Evolutionary conservation across 2,329 filamentous ascomycete genomes (phyloP).

Genomic region (Hypomyces perniciosus): DNA sequence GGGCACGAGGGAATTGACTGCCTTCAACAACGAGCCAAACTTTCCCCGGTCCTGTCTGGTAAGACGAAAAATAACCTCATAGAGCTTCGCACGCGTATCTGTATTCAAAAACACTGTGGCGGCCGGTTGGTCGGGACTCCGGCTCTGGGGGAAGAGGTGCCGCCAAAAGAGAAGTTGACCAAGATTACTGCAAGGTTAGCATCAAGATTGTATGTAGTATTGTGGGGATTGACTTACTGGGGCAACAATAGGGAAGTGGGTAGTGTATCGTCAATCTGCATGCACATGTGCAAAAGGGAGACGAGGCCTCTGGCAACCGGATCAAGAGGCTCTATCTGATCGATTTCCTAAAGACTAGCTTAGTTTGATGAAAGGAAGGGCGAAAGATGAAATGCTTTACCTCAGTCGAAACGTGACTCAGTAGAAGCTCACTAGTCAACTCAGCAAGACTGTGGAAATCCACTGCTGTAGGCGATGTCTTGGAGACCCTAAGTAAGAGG

Average conservation of each 20-base stretch:
- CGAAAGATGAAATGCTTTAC: conserved; percentile 18
- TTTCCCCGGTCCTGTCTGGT: conserved; percentile 45
- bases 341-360: conserved; percentile 20
- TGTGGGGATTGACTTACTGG: conserved; percentile 17
- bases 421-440: conserved; percentile 27
- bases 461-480: conserved; percentile 22
- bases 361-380: background rate
- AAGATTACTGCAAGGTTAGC: conserved; percentile 36
- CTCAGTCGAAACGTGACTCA: conserved; percentile 37
- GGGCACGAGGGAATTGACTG: conserved; percentile 29
- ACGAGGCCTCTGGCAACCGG: conserved; percentile 25
- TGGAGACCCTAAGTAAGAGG: conserved; percentile 33
- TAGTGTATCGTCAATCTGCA: conserved; percentile 24
- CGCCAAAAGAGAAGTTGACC: conserved; percentile 40
- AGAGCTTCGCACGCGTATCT: conserved; percentile 52
- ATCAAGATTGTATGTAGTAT: conserved; percentile 8
- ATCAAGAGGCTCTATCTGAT: conserved; percentile 23
- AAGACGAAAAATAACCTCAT: conserved; percentile 53
- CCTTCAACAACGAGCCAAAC: conserved; percentile 45
- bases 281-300: conserved; percentile 25
- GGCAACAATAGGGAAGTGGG: conserved; percentile 20
- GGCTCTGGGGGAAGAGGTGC: conserved; percentile 59
- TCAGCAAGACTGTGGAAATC: conserved; percentile 25
- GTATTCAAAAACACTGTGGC: conserved; percentile 44
- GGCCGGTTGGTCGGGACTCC: conserved; percentile 25